phyloP scores from a whole-genome alignment of 495 filamentous ascomycete genomes.

The Pyrenula aspistea region DNA sequence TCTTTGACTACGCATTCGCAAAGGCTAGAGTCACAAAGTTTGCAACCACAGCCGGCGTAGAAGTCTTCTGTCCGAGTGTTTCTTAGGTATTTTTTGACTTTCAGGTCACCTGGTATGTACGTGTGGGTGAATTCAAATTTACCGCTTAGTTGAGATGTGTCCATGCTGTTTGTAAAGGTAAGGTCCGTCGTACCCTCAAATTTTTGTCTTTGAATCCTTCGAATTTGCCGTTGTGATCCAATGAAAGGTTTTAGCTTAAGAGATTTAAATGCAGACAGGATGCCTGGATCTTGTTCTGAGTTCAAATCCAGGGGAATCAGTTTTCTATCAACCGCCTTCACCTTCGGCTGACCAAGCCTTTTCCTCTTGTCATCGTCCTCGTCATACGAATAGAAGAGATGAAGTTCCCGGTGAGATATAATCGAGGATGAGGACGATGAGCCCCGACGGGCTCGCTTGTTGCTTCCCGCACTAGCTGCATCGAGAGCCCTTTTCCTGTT shows the following conservation, averaged over 20 bases:
- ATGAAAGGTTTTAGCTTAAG: not conserved
- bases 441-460: not conserved
- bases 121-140: not conserved
- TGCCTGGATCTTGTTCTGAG: not conserved
- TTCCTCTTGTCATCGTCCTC: not conserved
- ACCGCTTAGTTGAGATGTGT: not conserved
- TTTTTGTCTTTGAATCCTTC: not conserved
- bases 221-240: not conserved
- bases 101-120: not conserved
- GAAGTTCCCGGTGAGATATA: not conserved
- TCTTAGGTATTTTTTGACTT: not conserved
- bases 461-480: not conserved
- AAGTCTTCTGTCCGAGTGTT: not conserved
- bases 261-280: not conserved
- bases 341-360: not conserved
- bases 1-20: not conserved
- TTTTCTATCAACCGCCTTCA: not conserved
- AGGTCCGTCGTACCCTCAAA: not conserved
- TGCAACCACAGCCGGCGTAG: not conserved
- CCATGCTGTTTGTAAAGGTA: not conserved
- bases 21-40: not conserved
- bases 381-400: not conserved
- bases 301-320: not conserved
- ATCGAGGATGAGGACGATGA: not conserved
- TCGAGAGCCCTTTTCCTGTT: not conserved